Percentiles rank a stretch among this genome's conserved stretches.
These are phyloP conservation scores for Carallia pectinifolia DNA, from an alignment of 345 rosid genomes.

Conservation along the genomic window DNA sequence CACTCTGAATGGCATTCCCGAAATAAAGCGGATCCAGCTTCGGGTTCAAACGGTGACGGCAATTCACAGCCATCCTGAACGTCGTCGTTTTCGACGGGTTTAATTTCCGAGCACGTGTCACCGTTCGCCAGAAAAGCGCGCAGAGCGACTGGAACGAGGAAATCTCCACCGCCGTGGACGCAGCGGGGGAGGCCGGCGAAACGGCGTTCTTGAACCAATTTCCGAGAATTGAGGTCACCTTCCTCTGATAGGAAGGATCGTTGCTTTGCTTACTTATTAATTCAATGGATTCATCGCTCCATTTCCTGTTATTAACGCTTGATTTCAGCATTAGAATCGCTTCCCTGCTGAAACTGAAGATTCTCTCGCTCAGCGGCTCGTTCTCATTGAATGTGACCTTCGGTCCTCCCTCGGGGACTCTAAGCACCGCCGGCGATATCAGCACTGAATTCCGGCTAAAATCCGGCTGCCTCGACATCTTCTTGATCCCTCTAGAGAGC, in stretches of 20 bases:
- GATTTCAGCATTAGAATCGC: slow-evolving; percentile 64
- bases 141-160: slow-evolving; percentile 86
- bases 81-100: slow-evolving; percentile 54
- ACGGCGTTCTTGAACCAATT: slow-evolving; percentile 37
- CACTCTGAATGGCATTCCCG: slow-evolving; percentile 96
- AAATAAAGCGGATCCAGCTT: slow-evolving; percentile 65
- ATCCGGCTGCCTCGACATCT: slow-evolving; percentile 47
- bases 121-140: slow-evolving; percentile 76
- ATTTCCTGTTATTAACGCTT: slow-evolving; percentile 40
- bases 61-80: slow-evolving; percentile 91
- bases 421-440: slow-evolving; percentile 63
- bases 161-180: slow-evolving; percentile 38
- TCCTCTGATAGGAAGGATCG: slow-evolving; percentile 41
- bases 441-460: slow-evolving; percentile 61
- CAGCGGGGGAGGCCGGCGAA: slow-evolving; percentile 6
- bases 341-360: slow-evolving; percentile 76
- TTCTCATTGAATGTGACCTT: slow-evolving; percentile 65
- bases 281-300: slow-evolving; percentile 41
- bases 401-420: slow-evolving; percentile 70
- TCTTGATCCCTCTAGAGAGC: slow-evolving; percentile 46
- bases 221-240: slow-evolving; percentile 35
- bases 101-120: slow-evolving; percentile 80
- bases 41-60: slow-evolving; percentile 72
- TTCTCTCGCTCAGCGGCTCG: slow-evolving; percentile 70
- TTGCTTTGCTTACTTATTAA: slow-evolving; percentile 63